A percentile compares a stretch with the other conserved stretches of the same genome.
phyloP scores from a whole-genome alignment of 192 early-diverging fungal species.

The Paraglomus occultum region DNA sequence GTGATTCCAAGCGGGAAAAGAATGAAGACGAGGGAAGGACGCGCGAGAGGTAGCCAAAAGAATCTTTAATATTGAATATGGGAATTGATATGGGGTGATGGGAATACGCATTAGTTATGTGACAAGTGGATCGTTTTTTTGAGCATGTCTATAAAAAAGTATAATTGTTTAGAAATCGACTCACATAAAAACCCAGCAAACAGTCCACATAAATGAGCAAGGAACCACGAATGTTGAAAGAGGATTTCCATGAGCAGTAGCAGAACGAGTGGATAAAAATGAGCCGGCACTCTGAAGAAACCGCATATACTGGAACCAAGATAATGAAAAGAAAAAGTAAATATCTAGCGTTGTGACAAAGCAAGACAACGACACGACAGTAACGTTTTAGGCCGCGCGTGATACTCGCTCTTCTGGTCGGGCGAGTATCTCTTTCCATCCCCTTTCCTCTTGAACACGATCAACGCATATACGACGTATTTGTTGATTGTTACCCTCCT shows the following conservation, averaged over 20 bases:
- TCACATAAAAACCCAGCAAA: constrained; percentile 31
- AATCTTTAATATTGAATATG: constrained; percentile 24
- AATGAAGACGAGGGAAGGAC: constrained; percentile 15
- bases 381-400: no score
- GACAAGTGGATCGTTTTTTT: background rate
- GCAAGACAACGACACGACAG: no score
- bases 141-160: background rate
- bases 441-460: no score
- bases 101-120: background rate
- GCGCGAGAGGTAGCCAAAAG: constrained; percentile 26
- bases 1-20: constrained; percentile 16
- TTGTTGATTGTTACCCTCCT: no score
- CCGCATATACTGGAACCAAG: constrained; percentile 16
- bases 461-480: no score
- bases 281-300: constrained; percentile 25
- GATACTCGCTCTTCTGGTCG: no score
- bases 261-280: constrained; percentile 31
- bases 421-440: no score
- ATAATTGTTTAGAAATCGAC: background rate
- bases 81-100: background rate
- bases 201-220: constrained; percentile 22
- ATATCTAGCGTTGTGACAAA: no score
- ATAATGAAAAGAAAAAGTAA: background rate
- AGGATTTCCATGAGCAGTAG: constrained; percentile 28
- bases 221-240: constrained; percentile 15